These are phyloP conservation scores for Pythium guiyangense DNA, from an alignment of 352 stramenopile genomes.

Conservation along the genomic window DNA sequence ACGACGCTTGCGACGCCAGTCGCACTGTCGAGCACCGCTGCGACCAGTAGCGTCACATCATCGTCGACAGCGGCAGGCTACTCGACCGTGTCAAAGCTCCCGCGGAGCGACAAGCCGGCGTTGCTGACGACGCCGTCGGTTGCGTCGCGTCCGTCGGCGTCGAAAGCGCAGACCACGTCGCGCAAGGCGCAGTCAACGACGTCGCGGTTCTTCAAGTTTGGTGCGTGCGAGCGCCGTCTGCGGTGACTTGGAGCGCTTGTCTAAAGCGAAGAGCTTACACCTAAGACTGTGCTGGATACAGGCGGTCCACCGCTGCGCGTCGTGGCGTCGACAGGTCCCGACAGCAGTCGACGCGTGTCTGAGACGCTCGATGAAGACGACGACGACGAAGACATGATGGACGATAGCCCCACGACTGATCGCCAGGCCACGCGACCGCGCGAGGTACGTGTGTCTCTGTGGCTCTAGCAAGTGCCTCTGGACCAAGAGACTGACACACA, in stretches of 20 bases:
- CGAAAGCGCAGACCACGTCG: constrained; percentile 49
- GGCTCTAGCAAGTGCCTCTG: too few relatives aligned
- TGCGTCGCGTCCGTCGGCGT: constrained; percentile 20
- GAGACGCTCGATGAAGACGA: constrained; percentile 42
- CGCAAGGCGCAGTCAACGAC: constrained; percentile 31
- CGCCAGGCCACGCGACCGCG: constrained; percentile 11
- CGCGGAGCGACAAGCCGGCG: constrained; percentile 14
- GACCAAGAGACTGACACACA: too few relatives aligned
- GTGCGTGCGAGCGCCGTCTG: constrained; percentile 10
- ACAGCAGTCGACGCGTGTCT: constrained; percentile 16
- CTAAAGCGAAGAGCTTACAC: too few relatives aligned
- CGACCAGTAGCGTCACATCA: neutral
- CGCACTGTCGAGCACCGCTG: neutral
- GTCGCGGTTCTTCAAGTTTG: constrained; percentile 37
- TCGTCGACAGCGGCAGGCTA: constrained; percentile 25
- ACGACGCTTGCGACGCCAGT: constrained; percentile 14
- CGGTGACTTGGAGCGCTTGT: too few relatives aligned
- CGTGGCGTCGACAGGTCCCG: constrained; percentile 23
- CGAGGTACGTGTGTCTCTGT: constrained; percentile 12
- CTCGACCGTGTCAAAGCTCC: constrained; percentile 40
- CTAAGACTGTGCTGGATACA: neutral
- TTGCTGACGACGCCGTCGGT: constrained; percentile 47
- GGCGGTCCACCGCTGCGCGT: constrained; percentile 43
- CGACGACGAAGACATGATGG: constrained; percentile 28
- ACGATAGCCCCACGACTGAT: constrained; percentile 12